These are phyloP conservation scores for Astrocystis sublimbata DNA, from an alignment of 495 filamentous ascomycete genomes.

Conservation along the genomic window DNA sequence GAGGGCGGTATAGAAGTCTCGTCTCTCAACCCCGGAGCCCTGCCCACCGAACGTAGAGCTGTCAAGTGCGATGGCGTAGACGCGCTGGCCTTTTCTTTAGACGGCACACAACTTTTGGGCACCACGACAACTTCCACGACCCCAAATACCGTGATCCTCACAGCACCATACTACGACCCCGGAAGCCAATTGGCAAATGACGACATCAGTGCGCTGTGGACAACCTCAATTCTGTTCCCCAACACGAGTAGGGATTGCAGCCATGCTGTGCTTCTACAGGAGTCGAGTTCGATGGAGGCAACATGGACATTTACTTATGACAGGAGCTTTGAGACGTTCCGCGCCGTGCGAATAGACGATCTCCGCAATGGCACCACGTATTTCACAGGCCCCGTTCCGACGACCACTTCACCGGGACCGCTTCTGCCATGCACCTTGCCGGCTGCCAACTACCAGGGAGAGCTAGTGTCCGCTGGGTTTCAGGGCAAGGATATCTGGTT, in stretches of 20 bases:
- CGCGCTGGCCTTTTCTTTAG: constrained; percentile 75
- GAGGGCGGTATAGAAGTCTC: constrained; percentile 85
- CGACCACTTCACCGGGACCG: constrained; percentile 41
- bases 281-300: constrained; percentile 68
- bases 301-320: constrained; percentile 83
- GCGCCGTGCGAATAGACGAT: constrained; percentile 73
- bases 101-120: constrained; percentile 82
- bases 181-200: constrained; percentile 60
- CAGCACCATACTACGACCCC: constrained; percentile 75
- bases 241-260: constrained; percentile 73
- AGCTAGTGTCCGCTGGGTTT: constrained; percentile 76
- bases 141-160: constrained; percentile 73
- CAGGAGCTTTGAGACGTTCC: constrained; percentile 70
- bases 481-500: constrained; percentile 72
- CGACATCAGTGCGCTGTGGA: constrained; percentile 78
- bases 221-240: constrained; percentile 84
- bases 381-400: constrained; percentile 69
- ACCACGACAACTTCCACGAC: constrained; percentile 65
- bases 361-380: constrained; percentile 75
- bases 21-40: constrained; percentile 62
- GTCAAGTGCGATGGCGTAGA: constrained; percentile 83
- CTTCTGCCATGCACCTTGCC: constrained; percentile 68
- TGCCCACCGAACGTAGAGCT: constrained; percentile 69
- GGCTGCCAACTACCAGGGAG: constrained; percentile 64
- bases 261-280: constrained; percentile 71